phyloP scores from a whole-genome alignment of 768 basidiomycete species.

The Tulasnella sp. region DNA sequence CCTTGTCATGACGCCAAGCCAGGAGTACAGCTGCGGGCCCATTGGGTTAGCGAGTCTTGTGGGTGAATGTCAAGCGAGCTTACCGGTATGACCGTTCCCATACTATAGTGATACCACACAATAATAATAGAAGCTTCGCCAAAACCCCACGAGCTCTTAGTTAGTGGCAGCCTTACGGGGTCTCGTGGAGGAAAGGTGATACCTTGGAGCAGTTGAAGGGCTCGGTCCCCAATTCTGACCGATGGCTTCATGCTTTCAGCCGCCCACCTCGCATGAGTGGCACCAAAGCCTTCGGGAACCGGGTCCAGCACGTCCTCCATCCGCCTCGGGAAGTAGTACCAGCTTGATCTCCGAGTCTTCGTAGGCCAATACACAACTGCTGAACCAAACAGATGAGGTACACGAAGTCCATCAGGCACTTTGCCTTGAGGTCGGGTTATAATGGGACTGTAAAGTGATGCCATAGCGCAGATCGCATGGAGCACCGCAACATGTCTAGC shows the following conservation, averaged over 20 bases:
- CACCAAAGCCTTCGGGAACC: not conserved
- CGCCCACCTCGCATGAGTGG: not conserved
- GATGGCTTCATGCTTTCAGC: not conserved
- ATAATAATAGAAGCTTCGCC: not conserved
- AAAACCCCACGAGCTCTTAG: too few relatives aligned
- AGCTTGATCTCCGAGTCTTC: not conserved
- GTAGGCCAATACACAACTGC: not conserved
- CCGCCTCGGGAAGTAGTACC: not conserved
- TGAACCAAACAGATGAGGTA: not conserved
- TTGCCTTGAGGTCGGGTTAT: not conserved
- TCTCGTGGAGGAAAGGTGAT: not conserved
- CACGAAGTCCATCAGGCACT: not conserved
- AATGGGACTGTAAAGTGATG: constrained; percentile 11
- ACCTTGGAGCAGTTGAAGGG: not conserved
- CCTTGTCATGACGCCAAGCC: not conserved
- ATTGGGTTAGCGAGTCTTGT: not conserved
- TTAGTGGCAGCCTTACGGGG: too few relatives aligned
- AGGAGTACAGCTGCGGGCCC: not conserved
- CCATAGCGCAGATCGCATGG: constrained; percentile 15
- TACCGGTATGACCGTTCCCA: not conserved
- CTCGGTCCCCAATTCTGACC: not conserved
- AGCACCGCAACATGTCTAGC: constrained; percentile 2
- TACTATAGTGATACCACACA: not conserved
- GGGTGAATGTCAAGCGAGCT: not conserved
- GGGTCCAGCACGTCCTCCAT: not conserved